Evolutionary conservation across 2,329 filamentous ascomycete genomes (phyloP).

Genomic region (Hymenoscyphus scutula): DNA sequence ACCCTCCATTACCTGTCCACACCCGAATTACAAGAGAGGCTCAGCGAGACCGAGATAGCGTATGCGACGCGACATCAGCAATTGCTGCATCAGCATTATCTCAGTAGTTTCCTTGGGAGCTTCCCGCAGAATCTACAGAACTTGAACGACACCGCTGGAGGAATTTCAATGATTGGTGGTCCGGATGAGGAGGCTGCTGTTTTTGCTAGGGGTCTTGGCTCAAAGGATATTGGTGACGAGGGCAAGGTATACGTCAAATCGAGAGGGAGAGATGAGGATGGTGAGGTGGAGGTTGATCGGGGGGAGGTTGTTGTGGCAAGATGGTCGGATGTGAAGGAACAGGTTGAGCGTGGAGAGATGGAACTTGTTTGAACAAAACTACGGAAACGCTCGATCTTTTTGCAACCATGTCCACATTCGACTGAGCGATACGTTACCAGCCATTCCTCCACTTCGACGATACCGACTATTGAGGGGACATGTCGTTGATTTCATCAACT

Average conservation of each 20-base stretch:
- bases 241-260: conserved; percentile 82
- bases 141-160: conserved; percentile 85
- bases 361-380: conserved; percentile 34
- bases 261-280: conserved; percentile 63
- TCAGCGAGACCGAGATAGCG: conserved; percentile 74
- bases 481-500: no score
- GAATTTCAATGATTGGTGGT: conserved; percentile 86
- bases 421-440: not conserved
- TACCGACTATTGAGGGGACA: not conserved
- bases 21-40: conserved; percentile 52
- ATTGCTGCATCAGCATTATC: conserved; percentile 80
- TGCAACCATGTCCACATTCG: not conserved
- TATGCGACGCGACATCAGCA: conserved; percentile 86
- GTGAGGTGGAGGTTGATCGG: conserved; percentile 49
- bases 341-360: conserved; percentile 54
- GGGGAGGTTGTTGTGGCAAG: conserved; percentile 33
- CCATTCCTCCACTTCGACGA: not conserved
- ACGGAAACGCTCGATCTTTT: not conserved
- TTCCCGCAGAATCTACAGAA: conserved; percentile 80
- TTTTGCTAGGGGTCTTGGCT: conserved; percentile 70
- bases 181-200: conserved; percentile 83
- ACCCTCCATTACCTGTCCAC: conserved; percentile 69
- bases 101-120: conserved; percentile 75
- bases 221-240: conserved; percentile 56
- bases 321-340: conserved; percentile 31